Conservation (phyloP, 2,329 filamentous ascomycete species). For the Cercospora nicotianae region DNA sequence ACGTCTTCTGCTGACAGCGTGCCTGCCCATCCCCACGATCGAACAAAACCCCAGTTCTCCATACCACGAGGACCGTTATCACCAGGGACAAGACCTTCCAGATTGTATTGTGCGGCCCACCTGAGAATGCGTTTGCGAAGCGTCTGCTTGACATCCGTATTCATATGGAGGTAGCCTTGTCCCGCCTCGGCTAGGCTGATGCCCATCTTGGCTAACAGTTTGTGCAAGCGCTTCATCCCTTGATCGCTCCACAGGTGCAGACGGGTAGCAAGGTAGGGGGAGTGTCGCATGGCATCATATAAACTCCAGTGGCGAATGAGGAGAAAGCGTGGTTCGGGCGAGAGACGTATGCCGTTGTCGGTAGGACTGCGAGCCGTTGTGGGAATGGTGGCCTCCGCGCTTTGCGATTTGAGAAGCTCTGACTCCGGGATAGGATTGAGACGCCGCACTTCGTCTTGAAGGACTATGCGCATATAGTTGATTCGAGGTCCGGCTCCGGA, state of each 20-base stretch:
- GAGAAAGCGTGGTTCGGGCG: conserved; percentile 89
- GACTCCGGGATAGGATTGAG: conserved; percentile 74
- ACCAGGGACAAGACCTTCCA: conserved; percentile 87
- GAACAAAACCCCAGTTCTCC: conserved; percentile 94
- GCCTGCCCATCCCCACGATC: conserved; percentile 96
- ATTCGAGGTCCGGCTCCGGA: conserved; percentile 68
- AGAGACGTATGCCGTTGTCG: conserved; percentile 87
- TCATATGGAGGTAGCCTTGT: conserved; percentile 97
- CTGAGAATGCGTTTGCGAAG: conserved; percentile 82
- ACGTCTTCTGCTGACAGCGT: conserved; percentile 92
- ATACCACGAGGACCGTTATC: conserved; percentile 67
- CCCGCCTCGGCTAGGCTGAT: conserved; percentile 91
- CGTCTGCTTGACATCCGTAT: conserved; percentile 90
- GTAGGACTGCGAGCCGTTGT: conserved; percentile 85
- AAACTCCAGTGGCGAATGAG: conserved; percentile 95
- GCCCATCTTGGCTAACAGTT: conserved; percentile 96
- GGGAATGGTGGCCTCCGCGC: conserved; percentile 79
- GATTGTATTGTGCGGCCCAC: conserved; percentile 88
- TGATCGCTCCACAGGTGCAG: conserved; percentile 93
- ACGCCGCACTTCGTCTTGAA: conserved; percentile 90
- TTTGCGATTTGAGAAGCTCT: conserved; percentile 53
- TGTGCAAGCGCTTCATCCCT: conserved; percentile 85
- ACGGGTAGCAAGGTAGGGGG: conserved; percentile 86
- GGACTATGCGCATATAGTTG: conserved; percentile 74
- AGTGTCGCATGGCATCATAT: conserved; percentile 98